A percentile compares a stretch with the other conserved stretches of the same genome.
phyloP scores from a whole-genome alignment of 371 early-diverging fungal species.

The Umbelopsis sp. region DNA sequence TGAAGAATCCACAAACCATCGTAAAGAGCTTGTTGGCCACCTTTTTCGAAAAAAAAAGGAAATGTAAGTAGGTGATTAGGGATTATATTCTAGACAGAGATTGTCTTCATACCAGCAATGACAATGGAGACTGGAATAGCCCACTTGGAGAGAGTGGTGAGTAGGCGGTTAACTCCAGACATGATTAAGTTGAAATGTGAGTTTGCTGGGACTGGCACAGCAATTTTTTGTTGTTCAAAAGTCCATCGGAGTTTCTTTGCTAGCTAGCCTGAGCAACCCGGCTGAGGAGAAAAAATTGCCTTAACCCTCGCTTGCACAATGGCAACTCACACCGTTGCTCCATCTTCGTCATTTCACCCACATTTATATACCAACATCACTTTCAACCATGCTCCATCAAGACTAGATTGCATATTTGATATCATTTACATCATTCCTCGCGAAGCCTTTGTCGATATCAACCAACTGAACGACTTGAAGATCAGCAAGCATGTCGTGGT shows the following conservation, averaged over 20 bases:
- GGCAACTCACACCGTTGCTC: constrained; percentile 15
- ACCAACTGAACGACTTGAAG: constrained; percentile 37
- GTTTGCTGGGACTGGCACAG: too few relatives aligned
- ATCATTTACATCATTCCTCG: constrained; percentile 45
- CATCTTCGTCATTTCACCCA: background rate
- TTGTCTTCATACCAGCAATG: background rate
- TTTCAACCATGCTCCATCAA: constrained; percentile 2
- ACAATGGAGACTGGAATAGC: constrained; percentile 9
- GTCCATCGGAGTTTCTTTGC: too few relatives aligned
- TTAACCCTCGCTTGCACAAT: background rate
- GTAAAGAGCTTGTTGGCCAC: constrained; percentile 13
- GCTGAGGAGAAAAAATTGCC: too few relatives aligned
- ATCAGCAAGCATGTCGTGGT: constrained; percentile 25
- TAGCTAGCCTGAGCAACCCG: too few relatives aligned
- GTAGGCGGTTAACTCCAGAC: constrained; percentile 17
- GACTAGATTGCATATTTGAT: constrained; percentile 33
- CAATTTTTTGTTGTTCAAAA: too few relatives aligned
- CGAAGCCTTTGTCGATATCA: constrained; percentile 51
- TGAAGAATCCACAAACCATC: background rate
- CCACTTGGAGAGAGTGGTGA: constrained; percentile 17
- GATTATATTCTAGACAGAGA: background rate
- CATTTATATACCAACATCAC: constrained; percentile 17
- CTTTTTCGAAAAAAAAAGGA: background rate
- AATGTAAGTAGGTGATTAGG: background rate
- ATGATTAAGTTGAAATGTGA: background rate